These are phyloP conservation scores for Grigorovia humatica DNA, from an alignment of 805 yeast genomes.

Conservation along the genomic window DNA sequence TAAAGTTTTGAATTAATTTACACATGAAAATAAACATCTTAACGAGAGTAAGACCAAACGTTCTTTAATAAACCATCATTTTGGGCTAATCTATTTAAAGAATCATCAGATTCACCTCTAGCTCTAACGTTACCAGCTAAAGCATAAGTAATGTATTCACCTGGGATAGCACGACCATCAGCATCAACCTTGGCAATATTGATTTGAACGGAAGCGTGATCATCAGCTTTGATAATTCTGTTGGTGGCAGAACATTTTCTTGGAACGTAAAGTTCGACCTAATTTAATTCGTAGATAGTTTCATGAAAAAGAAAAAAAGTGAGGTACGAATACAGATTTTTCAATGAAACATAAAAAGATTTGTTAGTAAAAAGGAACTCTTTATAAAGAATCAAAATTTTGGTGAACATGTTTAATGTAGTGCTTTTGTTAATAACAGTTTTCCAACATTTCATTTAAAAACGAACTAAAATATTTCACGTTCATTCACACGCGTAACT, in stretches of 20 bases:
- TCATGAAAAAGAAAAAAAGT: neutral
- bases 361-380: no score
- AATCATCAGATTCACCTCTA: constrained; percentile 99
- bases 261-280: constrained; percentile 99
- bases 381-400: no score
- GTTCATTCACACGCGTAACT: no score
- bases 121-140: constrained; percentile 94
- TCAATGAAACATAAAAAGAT: no score
- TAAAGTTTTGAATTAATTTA: neutral
- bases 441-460: no score
- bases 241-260: constrained; percentile 99
- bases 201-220: constrained; percentile 98
- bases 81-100: constrained; percentile 98
- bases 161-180: constrained; percentile 89
- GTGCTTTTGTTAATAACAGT: no score
- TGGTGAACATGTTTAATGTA: no score
- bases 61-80: constrained; percentile 95
- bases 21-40: constrained; percentile 22
- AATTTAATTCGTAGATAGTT: constrained; percentile 3
- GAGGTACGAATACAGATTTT: no score
- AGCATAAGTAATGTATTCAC: constrained; percentile 89
- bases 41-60: constrained; percentile 93
- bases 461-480: no score
- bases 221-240: constrained; percentile 99
- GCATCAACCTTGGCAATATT: constrained; percentile 97